Percentiles rank a stretch among this genome's conserved stretches.
phyloP scores from a whole-genome alignment of 2,329 filamentous ascomycete species.

The Fusarium vanettenii region DNA sequence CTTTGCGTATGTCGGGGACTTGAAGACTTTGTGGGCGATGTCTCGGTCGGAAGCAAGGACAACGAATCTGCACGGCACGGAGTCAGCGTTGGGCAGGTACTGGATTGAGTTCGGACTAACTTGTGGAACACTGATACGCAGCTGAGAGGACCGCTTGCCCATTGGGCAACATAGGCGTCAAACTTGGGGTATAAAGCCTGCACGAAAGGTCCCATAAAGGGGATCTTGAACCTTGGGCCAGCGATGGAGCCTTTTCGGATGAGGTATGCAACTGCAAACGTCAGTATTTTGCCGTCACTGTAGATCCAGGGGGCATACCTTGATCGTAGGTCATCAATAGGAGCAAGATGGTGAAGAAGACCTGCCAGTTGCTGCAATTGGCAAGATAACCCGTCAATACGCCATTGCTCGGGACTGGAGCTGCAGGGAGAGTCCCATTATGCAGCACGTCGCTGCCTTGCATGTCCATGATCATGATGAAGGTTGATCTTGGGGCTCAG shows the following conservation, averaged over 20 bases:
- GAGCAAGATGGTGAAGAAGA: conserved; percentile 46
- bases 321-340: conserved; percentile 55
- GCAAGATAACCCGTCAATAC: conserved; percentile 19
- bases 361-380: conserved; percentile 14
- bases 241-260: conserved; percentile 70
- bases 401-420: background rate
- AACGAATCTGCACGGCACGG: conserved; percentile 69
- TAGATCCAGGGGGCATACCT: conserved; percentile 34
- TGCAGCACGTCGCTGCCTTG: background rate
- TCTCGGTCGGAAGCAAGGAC: conserved; percentile 82
- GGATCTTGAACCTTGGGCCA: conserved; percentile 73
- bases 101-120: conserved; percentile 54
- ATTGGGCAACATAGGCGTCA: conserved; percentile 78
- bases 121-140: conserved; percentile 90
- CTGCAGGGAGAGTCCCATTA: conserved; percentile 5
- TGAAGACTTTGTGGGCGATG: conserved; percentile 85
- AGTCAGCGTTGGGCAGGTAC: background rate
- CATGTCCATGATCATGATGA: background rate
- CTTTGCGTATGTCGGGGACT: conserved; percentile 79
- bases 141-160: conserved; percentile 81
- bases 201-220: conserved; percentile 80
- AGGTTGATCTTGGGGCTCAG: background rate
- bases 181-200: conserved; percentile 81
- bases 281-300: background rate
- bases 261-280: conserved; percentile 66